Percentiles rank a stretch among this genome's conserved stretches.
phyloP scores from a whole-genome alignment of 371 early-diverging fungal species.

The Mortierella sp. region DNA sequence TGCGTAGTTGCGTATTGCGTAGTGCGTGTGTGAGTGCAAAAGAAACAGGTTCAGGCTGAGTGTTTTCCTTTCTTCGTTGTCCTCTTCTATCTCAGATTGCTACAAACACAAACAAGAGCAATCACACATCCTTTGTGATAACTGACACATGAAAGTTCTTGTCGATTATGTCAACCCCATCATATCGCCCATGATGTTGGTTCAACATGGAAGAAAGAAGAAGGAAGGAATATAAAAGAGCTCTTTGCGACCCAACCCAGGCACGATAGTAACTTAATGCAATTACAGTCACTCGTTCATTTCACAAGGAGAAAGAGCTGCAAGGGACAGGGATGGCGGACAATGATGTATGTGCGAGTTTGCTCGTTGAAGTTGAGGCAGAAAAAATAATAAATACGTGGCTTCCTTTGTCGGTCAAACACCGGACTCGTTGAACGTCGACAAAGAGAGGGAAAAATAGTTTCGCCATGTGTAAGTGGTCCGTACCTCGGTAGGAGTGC shows the following conservation, averaged over 20 bases:
- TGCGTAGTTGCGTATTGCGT: background rate
- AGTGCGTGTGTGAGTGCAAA: background rate
- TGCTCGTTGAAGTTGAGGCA: background rate
- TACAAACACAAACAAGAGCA: conserved; percentile 5
- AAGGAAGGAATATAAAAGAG: background rate
- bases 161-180: conserved; percentile 6
- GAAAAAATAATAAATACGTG: background rate
- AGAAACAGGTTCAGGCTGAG: background rate
- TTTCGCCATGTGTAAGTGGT: background rate
- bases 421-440: background rate
- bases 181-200: background rate
- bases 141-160: background rate
- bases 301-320: background rate
- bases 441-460: background rate
- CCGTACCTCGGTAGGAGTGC: background rate
- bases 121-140: background rate
- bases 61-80: background rate
- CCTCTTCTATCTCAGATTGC: background rate
- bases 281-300: background rate
- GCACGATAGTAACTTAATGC: background rate
- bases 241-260: background rate
- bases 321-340: background rate
- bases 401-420: background rate
- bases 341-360: background rate
- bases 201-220: background rate